Base-by-base conservation (phyloP, 2,329 filamentous ascomycete species). In the Ceratocystis destructans region DNA sequence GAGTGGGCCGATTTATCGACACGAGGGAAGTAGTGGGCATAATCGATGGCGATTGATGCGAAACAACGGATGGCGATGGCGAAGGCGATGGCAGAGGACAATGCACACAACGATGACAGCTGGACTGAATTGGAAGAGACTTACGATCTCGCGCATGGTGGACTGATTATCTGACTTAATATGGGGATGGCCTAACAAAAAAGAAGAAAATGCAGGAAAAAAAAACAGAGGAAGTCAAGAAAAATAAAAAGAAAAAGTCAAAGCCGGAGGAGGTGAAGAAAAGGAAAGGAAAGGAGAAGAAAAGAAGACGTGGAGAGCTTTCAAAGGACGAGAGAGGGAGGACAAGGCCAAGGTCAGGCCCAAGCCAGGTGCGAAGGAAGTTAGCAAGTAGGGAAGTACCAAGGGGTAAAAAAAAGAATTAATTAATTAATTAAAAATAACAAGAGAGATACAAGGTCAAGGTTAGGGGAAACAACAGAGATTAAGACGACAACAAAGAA, bases 121-220 rank as follows among this genome's bases (percentile, higher is more conserved):
- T 67, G 25, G 61, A 33, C 62, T 31, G n/a, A 55, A 64, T 53
- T 66, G 25, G 17, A 53, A 33, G 63, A 61, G 55, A 84, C 83
- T 77, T 79, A 87, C 84, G 78, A 87, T 87, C 78, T 87, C 84
- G 81, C 84, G 84, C 84, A 87, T 87, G 72, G 76, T 85, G 77
- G 53, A 74, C 71, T 72, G 70, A 71, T 68, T 69, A 67, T 70
- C 68, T 70, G 68, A 69, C 72, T 69, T 41, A 68, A 64, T 66
- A 68, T 70, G 66, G 71, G 67, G 69, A 71, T 65, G 62, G 68
- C 70, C 71, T 69, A 69, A 69, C 68, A 69, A 70, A 69, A 68
- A 70, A 68, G 70, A 64, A 45, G 64, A 37, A 55, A 33, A 46
- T 64, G 55, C 48, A 68, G 48, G 48, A 66, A 62, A 53, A 46